Evolutionary conservation across 164 flowering plant species (phyloP).

Genomic region (Euptelea pleiosperma): DNA sequence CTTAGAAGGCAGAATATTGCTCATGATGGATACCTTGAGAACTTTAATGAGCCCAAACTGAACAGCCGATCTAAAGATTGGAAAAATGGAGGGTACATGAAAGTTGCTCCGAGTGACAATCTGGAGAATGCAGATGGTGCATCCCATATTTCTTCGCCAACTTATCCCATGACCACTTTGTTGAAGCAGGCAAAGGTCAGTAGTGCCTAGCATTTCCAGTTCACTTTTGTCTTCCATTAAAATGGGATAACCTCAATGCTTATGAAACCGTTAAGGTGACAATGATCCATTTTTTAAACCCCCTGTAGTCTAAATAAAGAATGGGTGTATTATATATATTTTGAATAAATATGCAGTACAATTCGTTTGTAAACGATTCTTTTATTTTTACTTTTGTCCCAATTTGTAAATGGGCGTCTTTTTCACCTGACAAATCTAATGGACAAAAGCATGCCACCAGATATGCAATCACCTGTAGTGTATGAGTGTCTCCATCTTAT

Average conservation of each 20-base stretch:
- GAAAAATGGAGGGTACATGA: constrained; percentile 24
- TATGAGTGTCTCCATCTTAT: too few relatives aligned
- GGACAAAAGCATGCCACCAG: too few relatives aligned
- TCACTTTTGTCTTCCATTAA: neutral
- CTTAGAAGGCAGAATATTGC: constrained; percentile 32
- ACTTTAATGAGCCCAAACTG: constrained; percentile 33
- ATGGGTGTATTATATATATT: too few relatives aligned
- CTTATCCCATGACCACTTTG: constrained; percentile 32
- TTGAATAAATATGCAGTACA: too few relatives aligned
- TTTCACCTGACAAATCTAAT: too few relatives aligned
- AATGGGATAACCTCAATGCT: neutral
- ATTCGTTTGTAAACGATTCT: too few relatives aligned
- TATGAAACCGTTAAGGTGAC: neutral
- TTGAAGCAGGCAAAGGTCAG: constrained; percentile 45
- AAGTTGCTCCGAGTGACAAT: constrained; percentile 23
- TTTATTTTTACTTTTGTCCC: too few relatives aligned
- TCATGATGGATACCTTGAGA: constrained; percentile 36
- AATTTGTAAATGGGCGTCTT: too few relatives aligned
- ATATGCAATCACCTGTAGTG: too few relatives aligned
- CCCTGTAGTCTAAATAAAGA: too few relatives aligned
- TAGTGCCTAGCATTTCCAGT: constrained; percentile 7
- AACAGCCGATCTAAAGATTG: constrained; percentile 28
- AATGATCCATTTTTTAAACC: too few relatives aligned
- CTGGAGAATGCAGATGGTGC: constrained; percentile 29
- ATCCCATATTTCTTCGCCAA: constrained; percentile 27